A percentile compares a stretch with the other conserved stretches of the same genome.
Evolutionary conservation across 2,329 filamentous ascomycete genomes (phyloP).

Genomic region (Sporothrix globosa): DNA sequence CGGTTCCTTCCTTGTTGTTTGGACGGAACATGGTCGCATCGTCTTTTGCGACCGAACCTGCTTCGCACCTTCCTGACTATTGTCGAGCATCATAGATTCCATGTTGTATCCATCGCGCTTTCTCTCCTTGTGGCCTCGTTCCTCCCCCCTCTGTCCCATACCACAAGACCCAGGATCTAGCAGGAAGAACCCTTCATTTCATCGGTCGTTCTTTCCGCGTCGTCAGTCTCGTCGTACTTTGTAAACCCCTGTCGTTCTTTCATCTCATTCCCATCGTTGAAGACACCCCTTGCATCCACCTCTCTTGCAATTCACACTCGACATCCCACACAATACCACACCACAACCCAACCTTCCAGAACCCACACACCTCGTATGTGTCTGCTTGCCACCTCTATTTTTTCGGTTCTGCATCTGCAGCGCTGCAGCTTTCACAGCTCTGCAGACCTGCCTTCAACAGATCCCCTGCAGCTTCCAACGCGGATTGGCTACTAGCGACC

Average conservation of each 20-base stretch:
- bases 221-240: conserved; percentile 8
- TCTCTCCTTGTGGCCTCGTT: conserved; percentile 8
- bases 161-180: background rate
- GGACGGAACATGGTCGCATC: background rate
- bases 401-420: background rate
- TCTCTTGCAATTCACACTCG: background rate
- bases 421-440: background rate
- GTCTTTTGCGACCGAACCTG: background rate
- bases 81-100: background rate
- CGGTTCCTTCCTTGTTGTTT: conserved; percentile 16
- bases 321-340: conserved; percentile 11
- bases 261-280: conserved; percentile 5
- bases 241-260: background rate
- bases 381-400: background rate
- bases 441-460: conserved; percentile 24
- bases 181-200: background rate
- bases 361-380: conserved; percentile 24
- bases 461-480: conserved; percentile 17
- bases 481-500: conserved; percentile 30
- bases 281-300: conserved; percentile 14
- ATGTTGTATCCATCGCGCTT: conserved; percentile 17
- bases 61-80: conserved; percentile 4
- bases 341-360: background rate
- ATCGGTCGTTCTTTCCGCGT: background rate
- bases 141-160: background rate